Evolutionary conservation across 2,329 filamentous ascomycete species (phyloP).

Genomic region (Fusarium compactum): DNA sequence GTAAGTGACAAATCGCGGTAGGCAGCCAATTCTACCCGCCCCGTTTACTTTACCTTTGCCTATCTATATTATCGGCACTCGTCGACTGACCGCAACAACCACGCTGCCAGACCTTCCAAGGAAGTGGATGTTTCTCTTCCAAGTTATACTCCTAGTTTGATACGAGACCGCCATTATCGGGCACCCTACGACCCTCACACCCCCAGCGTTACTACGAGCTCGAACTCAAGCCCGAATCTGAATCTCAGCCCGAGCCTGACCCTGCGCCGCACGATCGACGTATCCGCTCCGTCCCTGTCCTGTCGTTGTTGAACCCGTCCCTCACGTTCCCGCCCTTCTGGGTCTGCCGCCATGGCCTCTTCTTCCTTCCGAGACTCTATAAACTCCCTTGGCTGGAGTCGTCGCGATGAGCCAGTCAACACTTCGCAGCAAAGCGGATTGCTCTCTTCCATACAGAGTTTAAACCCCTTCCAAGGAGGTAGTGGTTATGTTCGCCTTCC

Average conservation of each 20-base stretch:
- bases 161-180: constrained; percentile 27
- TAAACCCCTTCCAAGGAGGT: constrained; percentile 85
- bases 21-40: constrained; percentile 21
- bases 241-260: constrained; percentile 36
- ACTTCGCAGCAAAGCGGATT: constrained; percentile 78
- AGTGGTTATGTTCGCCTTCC: constrained; percentile 92
- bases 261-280: constrained; percentile 46
- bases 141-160: constrained; percentile 25
- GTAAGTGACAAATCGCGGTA: constrained; percentile 20
- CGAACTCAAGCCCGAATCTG: constrained; percentile 38
- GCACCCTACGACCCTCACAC: constrained; percentile 34
- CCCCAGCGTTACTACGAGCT: constrained; percentile 40
- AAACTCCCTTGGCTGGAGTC: constrained; percentile 94
- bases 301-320: constrained; percentile 33
- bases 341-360: constrained; percentile 75
- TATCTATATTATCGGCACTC: constrained; percentile 41
- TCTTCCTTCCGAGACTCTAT: constrained; percentile 92
- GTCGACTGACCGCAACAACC: constrained; percentile 42
- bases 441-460: constrained; percentile 81
- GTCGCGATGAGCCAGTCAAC: constrained; percentile 82
- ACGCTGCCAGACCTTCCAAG: constrained; percentile 28
- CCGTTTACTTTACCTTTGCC: constrained; percentile 17
- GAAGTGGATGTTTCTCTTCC: constrained; percentile 20
- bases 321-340: constrained; percentile 37
- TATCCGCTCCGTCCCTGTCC: constrained; percentile 43